Evolutionary conservation across 768 basidiomycete genomes (phyloP).

Genomic region (Floccularia luteovirens): DNA sequence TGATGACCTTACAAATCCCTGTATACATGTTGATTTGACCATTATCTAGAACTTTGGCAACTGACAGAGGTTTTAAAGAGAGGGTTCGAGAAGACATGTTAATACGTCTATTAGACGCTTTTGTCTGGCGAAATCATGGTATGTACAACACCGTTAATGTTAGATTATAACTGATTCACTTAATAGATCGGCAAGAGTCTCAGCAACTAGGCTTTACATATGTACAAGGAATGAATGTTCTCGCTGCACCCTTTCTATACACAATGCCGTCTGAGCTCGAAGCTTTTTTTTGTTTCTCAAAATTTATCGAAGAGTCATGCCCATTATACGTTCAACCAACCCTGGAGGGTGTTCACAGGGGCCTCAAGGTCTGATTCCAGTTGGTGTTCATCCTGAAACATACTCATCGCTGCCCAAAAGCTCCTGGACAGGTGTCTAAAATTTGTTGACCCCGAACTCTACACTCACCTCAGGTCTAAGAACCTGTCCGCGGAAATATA

Average conservation of each 20-base stretch:
- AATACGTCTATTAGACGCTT: conserved; percentile 92
- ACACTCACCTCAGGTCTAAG: conserved; percentile 73
- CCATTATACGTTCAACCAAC: conserved; percentile 97
- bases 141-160: conserved; percentile 3
- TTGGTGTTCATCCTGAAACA: background rate
- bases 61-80: conserved; percentile 96
- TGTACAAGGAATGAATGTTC: conserved; percentile 99
- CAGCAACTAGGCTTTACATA: conserved; percentile 89
- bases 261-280: conserved; percentile 98
- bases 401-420: conserved; percentile 28
- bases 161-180: background rate
- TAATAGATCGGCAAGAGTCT: conserved; percentile 63
- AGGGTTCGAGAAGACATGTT: conserved; percentile 96
- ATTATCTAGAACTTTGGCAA: conserved; percentile 72
- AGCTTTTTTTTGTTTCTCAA: conserved; percentile 94
- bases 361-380: conserved; percentile 63
- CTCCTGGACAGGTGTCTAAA: conserved; percentile 89
- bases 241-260: conserved; percentile 96
- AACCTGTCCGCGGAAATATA: conserved; percentile 95
- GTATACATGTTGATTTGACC: background rate
- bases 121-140: conserved; percentile 95
- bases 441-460: conserved; percentile 86
- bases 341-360: conserved; percentile 90
- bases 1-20: background rate
- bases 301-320: conserved; percentile 92